phyloP scores from a whole-genome alignment of 1,139 yeast species.

The Citeromyces hawaiiensis region DNA sequence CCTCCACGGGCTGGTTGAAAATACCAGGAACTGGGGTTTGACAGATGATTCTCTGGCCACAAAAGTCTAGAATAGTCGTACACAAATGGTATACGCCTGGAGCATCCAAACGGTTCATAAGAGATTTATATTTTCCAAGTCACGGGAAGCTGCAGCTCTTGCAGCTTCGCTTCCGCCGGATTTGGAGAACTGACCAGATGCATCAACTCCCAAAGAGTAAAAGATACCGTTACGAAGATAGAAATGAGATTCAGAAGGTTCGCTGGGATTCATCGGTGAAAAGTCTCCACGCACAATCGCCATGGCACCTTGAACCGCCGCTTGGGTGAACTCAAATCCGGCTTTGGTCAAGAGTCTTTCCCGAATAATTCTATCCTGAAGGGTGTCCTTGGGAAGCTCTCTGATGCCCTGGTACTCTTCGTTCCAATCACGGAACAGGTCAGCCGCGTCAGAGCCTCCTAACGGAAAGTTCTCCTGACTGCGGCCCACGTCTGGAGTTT shows the following conservation, averaged over 20 bases:
- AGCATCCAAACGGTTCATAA: constrained; percentile 56
- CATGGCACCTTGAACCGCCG: constrained; percentile 73
- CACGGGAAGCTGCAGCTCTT: constrained; percentile 68
- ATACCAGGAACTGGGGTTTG: constrained; percentile 99
- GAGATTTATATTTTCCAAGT: constrained; percentile 56
- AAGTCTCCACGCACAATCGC: constrained; percentile 64
- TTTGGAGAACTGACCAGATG: constrained; percentile 48
- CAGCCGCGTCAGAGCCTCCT: constrained; percentile 49
- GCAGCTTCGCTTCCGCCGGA: constrained; percentile 85
- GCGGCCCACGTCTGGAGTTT: constrained; percentile 46
- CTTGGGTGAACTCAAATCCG: constrained; percentile 64
- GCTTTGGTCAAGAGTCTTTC: constrained; percentile 66
- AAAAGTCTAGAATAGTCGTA: constrained; percentile 76
- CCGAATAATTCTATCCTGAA: constrained; percentile 60
- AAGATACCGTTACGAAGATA: constrained; percentile 76
- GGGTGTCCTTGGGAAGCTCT: constrained; percentile 45
- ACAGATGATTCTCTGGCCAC: constrained; percentile 79
- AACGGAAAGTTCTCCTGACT: constrained; percentile 39
- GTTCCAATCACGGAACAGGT: constrained; percentile 66
- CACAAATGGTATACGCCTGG: constrained; percentile 57
- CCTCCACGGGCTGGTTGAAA: constrained; percentile 33
- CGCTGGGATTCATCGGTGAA: constrained; percentile 70
- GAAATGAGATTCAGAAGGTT: constrained; percentile 45
- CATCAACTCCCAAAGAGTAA: constrained; percentile 71
- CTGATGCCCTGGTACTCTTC: constrained; percentile 77